Base-by-base conservation (phyloP, 805 yeast species). In the Spencermartinsiella europaea region DNA sequence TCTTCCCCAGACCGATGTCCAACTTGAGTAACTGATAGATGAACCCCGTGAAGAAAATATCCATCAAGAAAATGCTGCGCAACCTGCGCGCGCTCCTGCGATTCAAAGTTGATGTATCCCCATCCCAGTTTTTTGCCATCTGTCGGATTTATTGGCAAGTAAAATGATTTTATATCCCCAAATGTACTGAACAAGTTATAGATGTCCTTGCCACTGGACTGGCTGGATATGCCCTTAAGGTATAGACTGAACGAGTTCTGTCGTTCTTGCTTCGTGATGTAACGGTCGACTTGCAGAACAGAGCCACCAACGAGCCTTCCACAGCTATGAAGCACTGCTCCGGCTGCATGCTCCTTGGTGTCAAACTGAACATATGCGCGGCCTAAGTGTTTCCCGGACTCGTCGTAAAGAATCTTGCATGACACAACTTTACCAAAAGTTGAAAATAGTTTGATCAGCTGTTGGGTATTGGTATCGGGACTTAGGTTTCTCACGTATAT, bases 291-390 rank as follows among this genome's bases (percentile, higher is more conserved):
- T 15, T 35, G 42, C 15, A 46, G 21, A n/a, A 19, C 35, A 12
- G 33, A 19, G 10, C 15, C n/a, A 5, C 35, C 33, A 14, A 46
- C n/a, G 12, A 10, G 15, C 27, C 14, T 41, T 15, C 51, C 51
- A 22, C 46, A 39, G 17, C 21, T 17, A 8, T 46, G 41, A n/a
- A 2, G 16, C 15, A 48, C 22, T 4, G 51, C 51, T 10, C 20
- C 12, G 17, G 20, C 36, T 15, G 51, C 48, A 12, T 17, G 15
- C 17, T 40, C 28, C 10, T 20, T 16, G 21, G 42, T 19, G 4
- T 17, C 34, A 27, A 38, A 48, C 21, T 46, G 48, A 12, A 48
- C 51, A 40, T 36, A 45, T 15, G 31, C 51, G n/a, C 42, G 42
- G 10, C 47, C 46, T 10, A 21, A 25, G 14, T 42, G n/a, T 21